Evolutionary conservation across 1,284 basidiomycete species (phyloP), one percentile per base, ranked within the genome.

Genomic region (Heterobasidion annosum): DNA sequence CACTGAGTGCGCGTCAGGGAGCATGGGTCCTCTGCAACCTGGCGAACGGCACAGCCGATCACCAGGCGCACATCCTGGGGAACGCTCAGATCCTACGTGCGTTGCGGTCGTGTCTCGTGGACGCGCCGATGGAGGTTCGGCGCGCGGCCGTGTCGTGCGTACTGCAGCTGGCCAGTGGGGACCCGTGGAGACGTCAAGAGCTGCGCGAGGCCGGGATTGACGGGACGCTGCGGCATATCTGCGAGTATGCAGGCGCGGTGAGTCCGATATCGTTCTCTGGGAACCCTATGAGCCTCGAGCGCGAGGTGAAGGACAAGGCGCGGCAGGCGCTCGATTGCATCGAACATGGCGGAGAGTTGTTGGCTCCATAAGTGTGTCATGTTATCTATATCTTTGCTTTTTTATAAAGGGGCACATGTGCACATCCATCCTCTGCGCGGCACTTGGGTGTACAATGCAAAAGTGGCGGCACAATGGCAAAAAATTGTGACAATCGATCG

Each of bases 1-100:
- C 45, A 51, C 18, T 48, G 9, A 19, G 34, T 5, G 18, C 44
- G 18, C 48, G 56, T 13, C 61, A 86, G 77, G 78, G 81, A 0
- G 74, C 81, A 0, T 78, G 72, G 60, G 68, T 79, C 2, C 72
- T 88, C 0, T 81, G 79, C 0, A 88, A 89, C 64, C 69, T 90
- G 8, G 72, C 80, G 19, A 88, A 88, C 62, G 81, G 81, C 32
- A 65, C 68, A 1, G 62, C 70, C 0, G 64, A 69, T 18, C 73
- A 77, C 47, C 79, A 81, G 54, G 68, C 70, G 49, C 65, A 68
- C 33, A 77, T 88, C 34, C 68, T 84, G 18, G 62, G 69, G 0
- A 72, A 81, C 57, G 68, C 75, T 0, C 68, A 70, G 2, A 69
- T 89, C 8, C 74, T 88, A 1, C 60, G 64, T 12, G 71, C 77